These are phyloP conservation scores for Teratosphaeria destructans DNA, from an alignment of 2,329 filamentous ascomycete species.

Conservation along the genomic window DNA sequence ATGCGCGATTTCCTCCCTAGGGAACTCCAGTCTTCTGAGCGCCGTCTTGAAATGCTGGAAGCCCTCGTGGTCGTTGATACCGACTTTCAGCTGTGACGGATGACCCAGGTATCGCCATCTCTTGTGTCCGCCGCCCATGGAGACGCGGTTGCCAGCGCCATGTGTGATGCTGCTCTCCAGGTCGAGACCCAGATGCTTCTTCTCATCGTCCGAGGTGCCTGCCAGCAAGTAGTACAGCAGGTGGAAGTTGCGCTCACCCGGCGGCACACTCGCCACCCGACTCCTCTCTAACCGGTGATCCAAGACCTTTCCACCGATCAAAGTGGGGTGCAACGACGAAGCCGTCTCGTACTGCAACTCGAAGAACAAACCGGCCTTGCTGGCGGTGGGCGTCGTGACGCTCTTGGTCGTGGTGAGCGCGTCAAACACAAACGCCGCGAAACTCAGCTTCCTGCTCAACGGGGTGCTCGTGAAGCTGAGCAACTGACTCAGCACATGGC, in stretches of 20 bases:
- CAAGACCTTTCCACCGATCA: slow-evolving; percentile 88
- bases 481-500: slow-evolving; percentile 75
- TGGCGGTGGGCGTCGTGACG: slow-evolving; percentile 86
- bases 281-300: slow-evolving; percentile 89
- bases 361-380: slow-evolving; percentile 89
- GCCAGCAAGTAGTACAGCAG: slow-evolving; percentile 90
- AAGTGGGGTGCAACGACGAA: slow-evolving; percentile 68
- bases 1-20: slow-evolving; percentile 85
- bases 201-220: slow-evolving; percentile 84
- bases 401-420: slow-evolving; percentile 95
- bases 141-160: slow-evolving; percentile 45
- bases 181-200: slow-evolving; percentile 66
- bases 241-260: slow-evolving; percentile 93
- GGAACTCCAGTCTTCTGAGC: slow-evolving; percentile 85
- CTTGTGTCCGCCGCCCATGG: slow-evolving; percentile 51
- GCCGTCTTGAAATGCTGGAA: slow-evolving; percentile 98
- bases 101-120: slow-evolving; percentile 95
- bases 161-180: slow-evolving; percentile 34
- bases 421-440: slow-evolving; percentile 92
- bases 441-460: slow-evolving; percentile 82
- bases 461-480: slow-evolving; percentile 87
- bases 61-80: slow-evolving; percentile 89
- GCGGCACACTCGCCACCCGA: slow-evolving; percentile 82
- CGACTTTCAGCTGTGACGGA: slow-evolving; percentile 91
- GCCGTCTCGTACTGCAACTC: slow-evolving; percentile 95